Conservation (phyloP, 2,329 filamentous ascomycete genomes). For the Penicillium sp. region DNA sequence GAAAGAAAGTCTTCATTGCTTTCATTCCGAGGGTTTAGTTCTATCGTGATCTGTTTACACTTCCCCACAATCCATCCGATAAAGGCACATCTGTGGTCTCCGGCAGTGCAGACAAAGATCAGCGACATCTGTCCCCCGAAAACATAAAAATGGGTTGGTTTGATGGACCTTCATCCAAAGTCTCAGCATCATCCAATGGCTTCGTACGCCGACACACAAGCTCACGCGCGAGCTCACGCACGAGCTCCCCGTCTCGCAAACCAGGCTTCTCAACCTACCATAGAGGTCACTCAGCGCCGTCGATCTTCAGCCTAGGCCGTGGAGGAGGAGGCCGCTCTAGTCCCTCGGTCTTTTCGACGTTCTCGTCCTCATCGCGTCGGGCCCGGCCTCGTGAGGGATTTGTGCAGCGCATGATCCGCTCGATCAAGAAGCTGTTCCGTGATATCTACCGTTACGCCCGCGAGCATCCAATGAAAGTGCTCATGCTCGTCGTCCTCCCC, state of each 20-base stretch:
- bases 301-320: constrained; percentile 47
- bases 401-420: constrained; percentile 68
- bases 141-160: constrained; percentile 47
- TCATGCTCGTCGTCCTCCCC: constrained; percentile 83
- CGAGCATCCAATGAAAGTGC: constrained; percentile 80
- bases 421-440: constrained; percentile 75
- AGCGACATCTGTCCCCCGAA: neutral
- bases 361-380: constrained; percentile 72
- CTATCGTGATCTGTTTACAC: neutral
- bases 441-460: constrained; percentile 80
- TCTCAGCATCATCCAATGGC: constrained; percentile 31
- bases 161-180: constrained; percentile 33
- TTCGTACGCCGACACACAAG: constrained; percentile 33
- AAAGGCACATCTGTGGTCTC: neutral
- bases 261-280: constrained; percentile 40
- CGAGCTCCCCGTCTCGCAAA: constrained; percentile 37
- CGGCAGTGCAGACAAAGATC: neutral
- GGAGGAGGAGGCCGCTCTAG: constrained; percentile 35
- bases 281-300: constrained; percentile 42
- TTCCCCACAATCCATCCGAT: neutral
- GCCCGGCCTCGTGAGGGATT: constrained; percentile 76
- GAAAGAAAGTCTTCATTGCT: neutral
- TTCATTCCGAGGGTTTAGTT: neutral
- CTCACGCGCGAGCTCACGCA: constrained; percentile 27
- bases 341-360: constrained; percentile 56